A percentile compares a stretch with the other conserved stretches of the same genome.
Conservation (phyloP, 257 asterid genomes). For the Ilex aquifolium region DNA sequence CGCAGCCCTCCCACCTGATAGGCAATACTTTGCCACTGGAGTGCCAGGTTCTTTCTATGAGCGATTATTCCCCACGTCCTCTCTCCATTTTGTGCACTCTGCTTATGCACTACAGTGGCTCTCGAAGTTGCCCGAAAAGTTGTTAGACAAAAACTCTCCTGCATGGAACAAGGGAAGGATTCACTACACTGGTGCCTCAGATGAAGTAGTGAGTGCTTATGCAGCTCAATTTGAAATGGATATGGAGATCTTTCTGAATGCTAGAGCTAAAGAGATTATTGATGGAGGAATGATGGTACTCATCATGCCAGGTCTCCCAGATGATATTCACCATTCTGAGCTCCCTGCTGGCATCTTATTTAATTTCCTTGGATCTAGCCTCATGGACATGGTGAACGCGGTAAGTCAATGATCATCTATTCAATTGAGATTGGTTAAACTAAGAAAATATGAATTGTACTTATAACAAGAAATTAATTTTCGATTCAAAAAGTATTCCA, state of each 20-base stretch:
- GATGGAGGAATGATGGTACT: slow-evolving; percentile 6
- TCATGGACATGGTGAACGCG: slow-evolving; percentile 28
- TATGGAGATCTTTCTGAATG: slow-evolving; percentile 8
- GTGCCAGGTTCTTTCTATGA: slow-evolving; percentile 19
- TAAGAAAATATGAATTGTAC: no score
- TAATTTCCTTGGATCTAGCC: slow-evolving; percentile 11
- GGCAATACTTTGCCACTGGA: not conserved
- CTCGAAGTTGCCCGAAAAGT: slow-evolving; percentile 12
- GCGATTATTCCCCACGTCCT: slow-evolving; percentile 8
- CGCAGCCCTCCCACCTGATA: not conserved
- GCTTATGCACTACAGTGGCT: slow-evolving; percentile 22
- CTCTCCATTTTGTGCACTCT: slow-evolving; percentile 4
- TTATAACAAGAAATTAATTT: no score
- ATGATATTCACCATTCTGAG: not conserved
- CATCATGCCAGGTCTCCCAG: not conserved
- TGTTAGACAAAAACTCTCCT: slow-evolving; percentile 8
- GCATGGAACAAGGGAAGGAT: slow-evolving; percentile 14
- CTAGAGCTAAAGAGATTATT: slow-evolving; percentile 19
- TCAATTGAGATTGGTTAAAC: not conserved
- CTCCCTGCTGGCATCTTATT: not conserved
- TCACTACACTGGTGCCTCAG: slow-evolving; percentile 1
- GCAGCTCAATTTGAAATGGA: slow-evolving; percentile 13
- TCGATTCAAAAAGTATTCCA: no score
- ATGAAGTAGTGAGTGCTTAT: slow-evolving; percentile 10
- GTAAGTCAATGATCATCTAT: slow-evolving; percentile 15